Conservation (phyloP, 2,329 filamentous ascomycete genomes). For the Trichoderma cornu-damae region DNA sequence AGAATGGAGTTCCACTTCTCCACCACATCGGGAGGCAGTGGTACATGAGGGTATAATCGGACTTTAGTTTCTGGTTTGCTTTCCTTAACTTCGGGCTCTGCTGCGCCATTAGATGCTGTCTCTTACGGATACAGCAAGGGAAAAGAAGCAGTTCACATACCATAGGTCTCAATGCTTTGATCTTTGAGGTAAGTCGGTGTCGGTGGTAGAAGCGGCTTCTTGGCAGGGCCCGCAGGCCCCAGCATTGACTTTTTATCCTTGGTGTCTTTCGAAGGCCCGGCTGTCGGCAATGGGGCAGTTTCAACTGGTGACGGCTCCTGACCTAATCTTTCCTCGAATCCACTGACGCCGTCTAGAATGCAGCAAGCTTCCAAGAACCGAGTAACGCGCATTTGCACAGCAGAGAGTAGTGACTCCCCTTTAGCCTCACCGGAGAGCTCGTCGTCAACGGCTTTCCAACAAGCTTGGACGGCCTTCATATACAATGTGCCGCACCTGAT, state of each 20-base stretch:
- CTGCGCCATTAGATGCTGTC: background rate
- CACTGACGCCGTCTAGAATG: conserved; percentile 55
- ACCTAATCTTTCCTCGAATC: conserved; percentile 49
- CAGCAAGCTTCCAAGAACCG: conserved; percentile 57
- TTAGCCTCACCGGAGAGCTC: conserved; percentile 45
- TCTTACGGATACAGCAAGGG: background rate
- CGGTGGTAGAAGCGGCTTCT: background rate
- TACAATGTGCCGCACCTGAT: conserved; percentile 69
- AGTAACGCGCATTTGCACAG: conserved; percentile 50
- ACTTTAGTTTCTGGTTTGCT: conserved; percentile 39
- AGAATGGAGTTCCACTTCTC: conserved; percentile 67
- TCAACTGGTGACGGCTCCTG: conserved; percentile 40
- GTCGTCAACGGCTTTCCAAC: conserved; percentile 64
- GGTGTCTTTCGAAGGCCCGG: background rate
- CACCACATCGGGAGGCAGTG: conserved; percentile 55
- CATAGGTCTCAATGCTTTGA: background rate
- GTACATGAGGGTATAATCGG: conserved; percentile 56
- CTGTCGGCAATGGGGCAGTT: background rate
- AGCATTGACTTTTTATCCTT: conserved; percentile 12
- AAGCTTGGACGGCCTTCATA: conserved; percentile 67
- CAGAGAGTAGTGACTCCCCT: conserved; percentile 48
- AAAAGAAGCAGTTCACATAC: background rate
- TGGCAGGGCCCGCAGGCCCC: conserved; percentile 2
- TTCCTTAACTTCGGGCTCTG: conserved; percentile 24
- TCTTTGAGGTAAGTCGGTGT: background rate